phyloP scores from a whole-genome alignment of 768 basidiomycete genomes.

The Podaxis sp. region DNA sequence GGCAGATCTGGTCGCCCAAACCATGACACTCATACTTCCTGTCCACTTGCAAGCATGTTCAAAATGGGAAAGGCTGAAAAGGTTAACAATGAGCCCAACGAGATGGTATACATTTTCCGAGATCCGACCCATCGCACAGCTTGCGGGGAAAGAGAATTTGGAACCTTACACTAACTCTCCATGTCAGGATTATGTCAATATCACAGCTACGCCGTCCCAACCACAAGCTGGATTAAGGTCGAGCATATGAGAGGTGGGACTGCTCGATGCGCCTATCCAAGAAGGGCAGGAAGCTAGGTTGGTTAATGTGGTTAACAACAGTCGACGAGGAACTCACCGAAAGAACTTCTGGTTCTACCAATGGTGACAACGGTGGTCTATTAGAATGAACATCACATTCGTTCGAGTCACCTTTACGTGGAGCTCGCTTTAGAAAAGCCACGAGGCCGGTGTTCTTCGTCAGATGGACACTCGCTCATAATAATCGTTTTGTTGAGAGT shows the following conservation, averaged over 20 bases:
- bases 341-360: constrained; percentile 14
- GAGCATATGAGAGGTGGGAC: constrained; percentile 38
- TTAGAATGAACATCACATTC: neutral
- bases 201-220: constrained; percentile 50
- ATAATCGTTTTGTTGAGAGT: neutral
- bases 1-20: neutral
- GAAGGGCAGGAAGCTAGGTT: constrained; percentile 29
- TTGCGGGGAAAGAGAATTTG: constrained; percentile 43
- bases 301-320: constrained; percentile 24
- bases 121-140: constrained; percentile 47
- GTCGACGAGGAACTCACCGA: constrained; percentile 25
- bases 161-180: constrained; percentile 51
- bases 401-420: constrained; percentile 16
- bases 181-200: constrained; percentile 54
- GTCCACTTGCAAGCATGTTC: constrained; percentile 6
- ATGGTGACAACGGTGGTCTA: neutral
- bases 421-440: neutral
- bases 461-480: neutral
- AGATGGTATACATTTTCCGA: constrained; percentile 39
- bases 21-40: constrained; percentile 1
- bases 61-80: constrained; percentile 18
- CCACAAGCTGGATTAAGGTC: constrained; percentile 52
- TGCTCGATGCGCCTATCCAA: constrained; percentile 27
- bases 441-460: neutral
- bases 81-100: constrained; percentile 13